A percentile compares a stretch with the other conserved stretches of the same genome.
These are phyloP conservation scores for Ogataea parapolymorpha DNA, from an alignment of 805 yeast genomes.

Conservation along the genomic window DNA sequence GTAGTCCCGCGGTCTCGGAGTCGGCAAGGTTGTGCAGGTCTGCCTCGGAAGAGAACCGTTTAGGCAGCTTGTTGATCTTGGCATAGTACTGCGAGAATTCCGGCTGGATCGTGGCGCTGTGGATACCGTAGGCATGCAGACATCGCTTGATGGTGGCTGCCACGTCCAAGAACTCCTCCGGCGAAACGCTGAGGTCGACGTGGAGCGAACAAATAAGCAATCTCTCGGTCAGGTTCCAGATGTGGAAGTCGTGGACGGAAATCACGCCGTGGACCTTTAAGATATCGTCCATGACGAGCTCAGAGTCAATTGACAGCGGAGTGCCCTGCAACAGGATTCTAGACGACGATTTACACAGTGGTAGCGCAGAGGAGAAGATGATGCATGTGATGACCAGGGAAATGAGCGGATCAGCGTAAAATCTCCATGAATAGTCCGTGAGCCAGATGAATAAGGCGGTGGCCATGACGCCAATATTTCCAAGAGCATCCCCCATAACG, in stretches of 20 bases:
- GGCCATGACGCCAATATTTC: slow-evolving; percentile 87
- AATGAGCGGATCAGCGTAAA: slow-evolving; percentile 79
- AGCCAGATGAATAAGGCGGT: slow-evolving; percentile 94
- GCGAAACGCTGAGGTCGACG: slow-evolving; percentile 63
- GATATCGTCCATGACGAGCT: slow-evolving; percentile 67
- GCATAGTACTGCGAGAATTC: slow-evolving; percentile 56
- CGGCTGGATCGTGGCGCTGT: slow-evolving; percentile 94
- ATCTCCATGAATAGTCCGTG: slow-evolving; percentile 86
- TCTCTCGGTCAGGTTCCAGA: slow-evolving; percentile 92
- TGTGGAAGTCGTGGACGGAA: slow-evolving; percentile 91
- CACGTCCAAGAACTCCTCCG: slow-evolving; percentile 64
- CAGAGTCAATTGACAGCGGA: slow-evolving; percentile 78
- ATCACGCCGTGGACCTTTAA: slow-evolving; percentile 65
- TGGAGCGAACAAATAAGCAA: slow-evolving; percentile 86
- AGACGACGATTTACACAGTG: slow-evolving; percentile 81
- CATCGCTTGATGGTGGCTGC: slow-evolving; percentile 75
- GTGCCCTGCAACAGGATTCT: slow-evolving; percentile 90
- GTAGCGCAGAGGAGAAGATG: slow-evolving; percentile 88
- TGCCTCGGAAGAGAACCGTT: slow-evolving; percentile 26
- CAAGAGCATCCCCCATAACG: slow-evolving; percentile 93
- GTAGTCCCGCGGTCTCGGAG: slow-evolving; percentile 14
- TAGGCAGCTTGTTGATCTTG: slow-evolving; percentile 29
- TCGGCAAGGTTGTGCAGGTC: slow-evolving; percentile 7
- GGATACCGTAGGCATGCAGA: slow-evolving; percentile 80
- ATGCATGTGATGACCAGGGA: slow-evolving; percentile 83